A percentile compares a stretch with the other conserved stretches of the same genome.
phyloP scores from a whole-genome alignment of 2,329 filamentous ascomycete genomes.

The Rhynchosporium secalis region DNA sequence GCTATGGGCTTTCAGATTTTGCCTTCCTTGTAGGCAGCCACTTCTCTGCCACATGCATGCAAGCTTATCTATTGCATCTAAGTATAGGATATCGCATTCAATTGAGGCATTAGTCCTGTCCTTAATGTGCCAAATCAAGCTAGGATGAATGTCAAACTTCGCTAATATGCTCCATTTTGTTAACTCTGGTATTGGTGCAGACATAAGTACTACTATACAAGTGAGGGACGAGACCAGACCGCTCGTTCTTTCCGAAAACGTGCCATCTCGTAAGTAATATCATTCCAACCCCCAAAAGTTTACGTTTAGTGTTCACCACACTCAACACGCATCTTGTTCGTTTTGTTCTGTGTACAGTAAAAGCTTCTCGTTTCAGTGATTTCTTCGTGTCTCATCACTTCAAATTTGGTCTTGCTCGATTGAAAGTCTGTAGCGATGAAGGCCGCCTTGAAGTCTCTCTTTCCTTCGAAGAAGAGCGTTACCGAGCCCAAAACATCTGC shows the following conservation, averaged over 20 bases:
- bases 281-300: not conserved
- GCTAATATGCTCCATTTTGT: not conserved
- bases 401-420: not conserved
- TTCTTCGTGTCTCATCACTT: not conserved
- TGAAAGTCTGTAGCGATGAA: not conserved
- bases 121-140: not conserved
- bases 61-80: not conserved
- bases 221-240: too few species aligned
- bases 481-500: not conserved
- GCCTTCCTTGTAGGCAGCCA: not conserved
- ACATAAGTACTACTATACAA: too few species aligned
- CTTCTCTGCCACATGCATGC: not conserved
- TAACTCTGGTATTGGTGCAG: not conserved
- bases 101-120: not conserved
- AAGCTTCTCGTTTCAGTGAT: not conserved
- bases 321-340: not conserved
- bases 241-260: too few species aligned
- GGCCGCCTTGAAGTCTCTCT: not conserved
- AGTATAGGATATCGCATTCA: too few species aligned
- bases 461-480: not conserved
- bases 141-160: not conserved
- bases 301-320: not conserved
- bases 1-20: conserved; percentile 1
- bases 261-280: not conserved
- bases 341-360: not conserved